Evolutionary conservation across 2,329 filamentous ascomycete genomes (phyloP).

Genomic region (Elsinoe batatas): DNA sequence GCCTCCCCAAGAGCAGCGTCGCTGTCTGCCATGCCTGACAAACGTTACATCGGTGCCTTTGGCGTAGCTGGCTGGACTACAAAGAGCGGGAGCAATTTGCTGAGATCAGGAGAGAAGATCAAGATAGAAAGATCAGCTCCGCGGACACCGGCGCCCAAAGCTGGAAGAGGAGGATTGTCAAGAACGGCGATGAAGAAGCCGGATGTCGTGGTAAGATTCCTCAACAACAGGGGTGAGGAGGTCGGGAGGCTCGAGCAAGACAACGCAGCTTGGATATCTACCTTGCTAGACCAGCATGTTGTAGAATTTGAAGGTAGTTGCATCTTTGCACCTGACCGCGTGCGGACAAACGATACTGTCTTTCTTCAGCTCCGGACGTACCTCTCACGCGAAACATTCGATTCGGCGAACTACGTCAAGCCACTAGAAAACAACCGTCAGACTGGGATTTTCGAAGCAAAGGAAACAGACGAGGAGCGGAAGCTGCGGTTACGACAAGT

Average conservation of each 20-base stretch:
- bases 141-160: slow-evolving; percentile 42
- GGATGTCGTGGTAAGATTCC: slow-evolving; percentile 88
- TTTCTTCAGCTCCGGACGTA: slow-evolving; percentile 78
- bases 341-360: slow-evolving; percentile 89
- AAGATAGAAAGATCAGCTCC: slow-evolving; percentile 78
- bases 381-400: slow-evolving; percentile 65
- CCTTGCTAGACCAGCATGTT: slow-evolving; percentile 79
- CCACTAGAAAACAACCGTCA: slow-evolving; percentile 60
- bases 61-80: slow-evolving; percentile 90
- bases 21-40: slow-evolving; percentile 39
- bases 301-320: slow-evolving; percentile 81
- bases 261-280: slow-evolving; percentile 81
- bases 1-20: not conserved
- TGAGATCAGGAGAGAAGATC: slow-evolving; percentile 75
- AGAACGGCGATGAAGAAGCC: slow-evolving; percentile 53
- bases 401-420: slow-evolving; percentile 50
- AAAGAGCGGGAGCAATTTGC: slow-evolving; percentile 61
- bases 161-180: slow-evolving; percentile 30
- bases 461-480: slow-evolving; percentile 78
- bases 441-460: slow-evolving; percentile 68
- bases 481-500: slow-evolving; percentile 75
- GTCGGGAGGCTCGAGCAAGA: slow-evolving; percentile 82
- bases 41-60: slow-evolving; percentile 80
- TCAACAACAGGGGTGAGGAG: slow-evolving; percentile 66
- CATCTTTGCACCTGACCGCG: slow-evolving; percentile 75